phyloP scores from a whole-genome alignment of 352 stramenopile species.

The Halophytophthora batemanensis region DNA sequence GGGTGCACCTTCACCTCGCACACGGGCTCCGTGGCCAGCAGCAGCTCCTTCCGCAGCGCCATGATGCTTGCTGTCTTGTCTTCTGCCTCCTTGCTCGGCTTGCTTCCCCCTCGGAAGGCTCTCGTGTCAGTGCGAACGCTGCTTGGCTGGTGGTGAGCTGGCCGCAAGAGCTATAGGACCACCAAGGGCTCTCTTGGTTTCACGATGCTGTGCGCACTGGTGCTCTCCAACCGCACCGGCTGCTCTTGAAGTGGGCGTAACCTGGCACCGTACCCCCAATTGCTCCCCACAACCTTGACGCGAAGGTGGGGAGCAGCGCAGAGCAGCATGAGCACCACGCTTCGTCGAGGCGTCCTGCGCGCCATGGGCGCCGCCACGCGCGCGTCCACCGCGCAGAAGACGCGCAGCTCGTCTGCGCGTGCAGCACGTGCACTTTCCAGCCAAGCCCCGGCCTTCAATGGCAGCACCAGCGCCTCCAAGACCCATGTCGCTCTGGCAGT shows the following conservation, averaged over 20 bases:
- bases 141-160: too few relatives aligned
- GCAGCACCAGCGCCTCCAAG: conserved; percentile 2
- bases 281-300: too few relatives aligned
- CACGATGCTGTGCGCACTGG: too few relatives aligned
- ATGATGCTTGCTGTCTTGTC: conserved; percentile 1
- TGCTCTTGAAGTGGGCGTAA: too few relatives aligned
- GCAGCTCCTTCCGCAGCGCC: conserved; percentile 39
- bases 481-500: conserved; percentile 5
- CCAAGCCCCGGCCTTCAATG: conserved; percentile 1
- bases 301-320: background rate
- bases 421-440: conserved; percentile 6
- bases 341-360: background rate
- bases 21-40: conserved; percentile 81
- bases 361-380: background rate
- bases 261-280: too few relatives aligned
- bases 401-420: background rate
- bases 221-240: too few relatives aligned
- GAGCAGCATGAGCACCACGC: background rate
- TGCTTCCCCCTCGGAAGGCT: background rate
- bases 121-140: background rate
- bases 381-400: background rate
- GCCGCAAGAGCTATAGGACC: too few relatives aligned
- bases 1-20: conserved; percentile 91
- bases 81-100: background rate
- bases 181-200: too few relatives aligned